Conservation (phyloP, 768 basidiomycete genomes). For the Mycena galopus region DNA sequence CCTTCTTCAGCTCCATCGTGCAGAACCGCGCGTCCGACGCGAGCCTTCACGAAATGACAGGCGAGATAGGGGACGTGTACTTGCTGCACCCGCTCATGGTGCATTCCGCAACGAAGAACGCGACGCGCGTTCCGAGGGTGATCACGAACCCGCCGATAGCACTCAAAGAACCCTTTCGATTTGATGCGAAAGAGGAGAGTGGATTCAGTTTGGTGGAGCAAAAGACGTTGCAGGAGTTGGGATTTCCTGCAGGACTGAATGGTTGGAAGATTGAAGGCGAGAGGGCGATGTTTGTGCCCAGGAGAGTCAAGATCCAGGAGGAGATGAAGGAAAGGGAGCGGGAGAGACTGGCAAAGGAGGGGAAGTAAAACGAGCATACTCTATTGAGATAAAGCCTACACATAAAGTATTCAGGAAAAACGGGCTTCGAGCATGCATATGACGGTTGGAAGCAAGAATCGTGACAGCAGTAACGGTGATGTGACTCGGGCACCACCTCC, state of each 20-base stretch:
- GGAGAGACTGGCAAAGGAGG: constrained; percentile 47
- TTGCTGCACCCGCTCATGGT: constrained; percentile 75
- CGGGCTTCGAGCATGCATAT: too few species aligned
- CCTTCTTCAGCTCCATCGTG: constrained; percentile 51
- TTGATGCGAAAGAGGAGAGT: constrained; percentile 56
- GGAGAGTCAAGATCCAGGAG: constrained; percentile 56
- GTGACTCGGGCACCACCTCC: too few species aligned
- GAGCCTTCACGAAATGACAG: constrained; percentile 67
- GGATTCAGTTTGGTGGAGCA: constrained; percentile 71
- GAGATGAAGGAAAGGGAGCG: constrained; percentile 66
- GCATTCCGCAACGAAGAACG: constrained; percentile 74
- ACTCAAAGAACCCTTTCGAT: constrained; percentile 67
- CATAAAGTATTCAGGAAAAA: too few species aligned
- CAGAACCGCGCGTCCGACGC: constrained; percentile 55
- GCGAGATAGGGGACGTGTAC: constrained; percentile 73
- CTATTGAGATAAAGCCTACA: too few species aligned
- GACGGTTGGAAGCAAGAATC: too few species aligned
- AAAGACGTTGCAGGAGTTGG: constrained; percentile 69
- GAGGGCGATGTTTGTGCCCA: constrained; percentile 61
- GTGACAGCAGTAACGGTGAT: too few species aligned
- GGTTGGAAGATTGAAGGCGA: constrained; percentile 63
- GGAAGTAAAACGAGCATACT: too few species aligned
- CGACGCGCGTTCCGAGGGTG: constrained; percentile 66
- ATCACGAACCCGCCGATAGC: constrained; percentile 77
- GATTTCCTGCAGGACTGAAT: constrained; percentile 52